Conservation (phyloP, 495 filamentous ascomycete genomes). For the Cairneyella variabilis region DNA sequence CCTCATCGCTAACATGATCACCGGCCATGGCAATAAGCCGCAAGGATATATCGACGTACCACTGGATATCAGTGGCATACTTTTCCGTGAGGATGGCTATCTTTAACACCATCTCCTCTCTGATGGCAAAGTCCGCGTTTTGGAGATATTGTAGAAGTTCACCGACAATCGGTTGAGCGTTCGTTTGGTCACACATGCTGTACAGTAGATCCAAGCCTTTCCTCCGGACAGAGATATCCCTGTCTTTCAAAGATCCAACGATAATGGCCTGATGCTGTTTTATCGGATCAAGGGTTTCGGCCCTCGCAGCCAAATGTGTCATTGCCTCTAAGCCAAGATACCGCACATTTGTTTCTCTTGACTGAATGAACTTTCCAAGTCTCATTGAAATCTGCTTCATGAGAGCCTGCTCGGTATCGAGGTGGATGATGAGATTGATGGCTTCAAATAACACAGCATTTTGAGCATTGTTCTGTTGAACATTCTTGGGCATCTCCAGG, state of each 20-base stretch:
- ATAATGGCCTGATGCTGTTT: constrained; percentile 98
- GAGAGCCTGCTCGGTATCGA: constrained; percentile 92
- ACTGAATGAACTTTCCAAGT: constrained; percentile 94
- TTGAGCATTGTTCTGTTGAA: constrained; percentile 99
- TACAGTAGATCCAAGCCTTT: constrained; percentile 96
- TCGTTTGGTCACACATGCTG: constrained; percentile 97
- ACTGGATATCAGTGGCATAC: constrained; percentile 96
- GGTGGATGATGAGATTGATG: constrained; percentile 96
- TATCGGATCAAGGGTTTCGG: constrained; percentile 94
- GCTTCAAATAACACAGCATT: constrained; percentile 98
- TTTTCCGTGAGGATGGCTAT: constrained; percentile 98
- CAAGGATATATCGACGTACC: constrained; percentile 98
- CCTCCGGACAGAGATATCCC: constrained; percentile 94
- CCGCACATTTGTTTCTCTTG: constrained; percentile 94
- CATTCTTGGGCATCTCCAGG: constrained; percentile 93
- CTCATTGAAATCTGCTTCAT: constrained; percentile 97
- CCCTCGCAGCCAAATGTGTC: constrained; percentile 93
- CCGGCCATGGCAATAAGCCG: constrained; percentile 94
- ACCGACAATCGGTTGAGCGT: constrained; percentile 86
- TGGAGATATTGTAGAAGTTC: constrained; percentile 94
- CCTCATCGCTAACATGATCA: constrained; percentile 98
- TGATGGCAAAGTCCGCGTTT: constrained; percentile 93
- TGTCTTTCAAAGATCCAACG: constrained; percentile 85
- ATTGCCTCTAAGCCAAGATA: constrained; percentile 97
- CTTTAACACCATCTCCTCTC: constrained; percentile 99